Evolutionary conservation across 352 stramenopile genomes (phyloP).

Genomic region (Blastocystis hominis): DNA sequence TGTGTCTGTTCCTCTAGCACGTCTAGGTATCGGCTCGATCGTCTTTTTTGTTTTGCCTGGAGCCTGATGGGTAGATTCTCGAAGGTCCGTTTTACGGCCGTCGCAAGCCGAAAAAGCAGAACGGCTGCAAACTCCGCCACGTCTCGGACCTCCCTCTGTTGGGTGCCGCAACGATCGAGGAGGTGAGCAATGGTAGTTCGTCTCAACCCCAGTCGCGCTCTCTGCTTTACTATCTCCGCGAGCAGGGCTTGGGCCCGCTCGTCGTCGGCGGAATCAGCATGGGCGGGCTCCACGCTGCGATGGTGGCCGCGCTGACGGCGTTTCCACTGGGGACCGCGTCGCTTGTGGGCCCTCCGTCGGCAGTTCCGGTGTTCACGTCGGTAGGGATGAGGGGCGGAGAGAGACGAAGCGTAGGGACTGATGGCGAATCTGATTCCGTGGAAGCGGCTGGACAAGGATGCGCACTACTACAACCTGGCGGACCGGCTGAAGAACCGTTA

Average conservation of each 20-base stretch:
- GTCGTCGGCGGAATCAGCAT: slow-evolving; percentile 49
- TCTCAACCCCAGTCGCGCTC: background rate
- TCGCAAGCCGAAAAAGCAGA: slow-evolving; percentile 40
- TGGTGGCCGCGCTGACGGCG: slow-evolving; percentile 16
- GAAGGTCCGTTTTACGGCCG: slow-evolving; percentile 54
- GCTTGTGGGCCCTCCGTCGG: slow-evolving; percentile 48
- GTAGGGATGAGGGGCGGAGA: background rate
- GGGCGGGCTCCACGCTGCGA: slow-evolving; percentile 43
- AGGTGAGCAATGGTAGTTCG: background rate
- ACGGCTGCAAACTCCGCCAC: slow-evolving; percentile 46
- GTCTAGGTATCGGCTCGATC: slow-evolving; percentile 34
- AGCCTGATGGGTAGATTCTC: background rate
- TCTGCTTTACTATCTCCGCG: slow-evolving; percentile 13
- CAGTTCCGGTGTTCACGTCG: slow-evolving; percentile 52
- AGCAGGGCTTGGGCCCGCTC: slow-evolving; percentile 30
- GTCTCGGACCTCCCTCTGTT: slow-evolving; percentile 47
- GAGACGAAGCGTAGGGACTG: slow-evolving; percentile 14
- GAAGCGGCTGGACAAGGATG: slow-evolving; percentile 52
- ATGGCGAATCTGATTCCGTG: slow-evolving; percentile 52
- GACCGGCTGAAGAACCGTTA: slow-evolving; percentile 55
- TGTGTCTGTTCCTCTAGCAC: slow-evolving; percentile 17
- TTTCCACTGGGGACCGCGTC: slow-evolving; percentile 39
- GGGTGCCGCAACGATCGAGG: slow-evolving; percentile 43
- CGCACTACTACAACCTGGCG: slow-evolving; percentile 46
- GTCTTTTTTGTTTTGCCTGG: background rate